phyloP scores from a whole-genome alignment of 768 basidiomycete genomes.

The Dictyophora rubrovolvata region DNA sequence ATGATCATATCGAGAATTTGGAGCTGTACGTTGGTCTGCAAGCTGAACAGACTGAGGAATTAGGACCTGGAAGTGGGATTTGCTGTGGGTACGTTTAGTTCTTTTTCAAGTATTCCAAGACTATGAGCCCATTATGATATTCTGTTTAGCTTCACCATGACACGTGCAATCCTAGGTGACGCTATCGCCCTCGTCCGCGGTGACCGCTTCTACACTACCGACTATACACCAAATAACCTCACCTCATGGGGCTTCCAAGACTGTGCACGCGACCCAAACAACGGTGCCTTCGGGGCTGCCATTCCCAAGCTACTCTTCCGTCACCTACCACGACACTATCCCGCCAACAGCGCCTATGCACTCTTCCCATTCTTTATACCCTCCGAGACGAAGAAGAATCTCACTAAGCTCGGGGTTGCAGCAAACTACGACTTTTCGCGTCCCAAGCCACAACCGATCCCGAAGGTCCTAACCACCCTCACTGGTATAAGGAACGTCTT shows the following conservation, averaged over 20 bases:
- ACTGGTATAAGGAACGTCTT: constrained; percentile 26
- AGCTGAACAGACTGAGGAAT: constrained; percentile 20
- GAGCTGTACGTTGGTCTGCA: constrained; percentile 23
- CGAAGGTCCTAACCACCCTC: constrained; percentile 25
- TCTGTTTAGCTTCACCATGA: constrained; percentile 21
- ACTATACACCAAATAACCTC: constrained; percentile 65
- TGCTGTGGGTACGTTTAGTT: constrained; percentile 15
- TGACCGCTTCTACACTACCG: constrained; percentile 57
- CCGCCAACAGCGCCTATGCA: constrained; percentile 21
- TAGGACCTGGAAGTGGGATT: constrained; percentile 20
- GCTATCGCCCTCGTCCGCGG: constrained; percentile 44
- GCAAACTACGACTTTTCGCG: constrained; percentile 33
- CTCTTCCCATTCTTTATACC: constrained; percentile 20
- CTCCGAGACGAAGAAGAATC: constrained; percentile 15
- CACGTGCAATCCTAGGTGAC: constrained; percentile 41
- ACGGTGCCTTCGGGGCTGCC: constrained; percentile 13
- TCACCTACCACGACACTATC: constrained; percentile 23
- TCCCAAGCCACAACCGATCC: constrained; percentile 23
- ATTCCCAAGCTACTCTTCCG: constrained; percentile 37
- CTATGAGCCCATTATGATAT: too few species aligned
- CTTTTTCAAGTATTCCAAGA: background rate
- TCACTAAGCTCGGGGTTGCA: constrained; percentile 30
- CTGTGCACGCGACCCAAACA: constrained; percentile 10
- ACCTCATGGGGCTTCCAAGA: constrained; percentile 13
- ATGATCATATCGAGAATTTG: constrained; percentile 28